Conservation (phyloP, 306 rosid species). For the Medicago truncatula region MtrunA17r5.0-ANR NC_053049.1:30040001-30040500, state of each 20-base stretch:
- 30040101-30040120: conserved; percentile 72
- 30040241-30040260: conserved; percentile 92
- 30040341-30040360: conserved; percentile 10
- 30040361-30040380: not conserved
- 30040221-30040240: conserved; percentile 87
- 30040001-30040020: conserved; percentile 95
- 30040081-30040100: conserved; percentile 81
- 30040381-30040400: conserved; percentile 34
- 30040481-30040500: conserved; percentile 26
- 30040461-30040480: conserved; percentile 36
- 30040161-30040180: conserved; percentile 93
- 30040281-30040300: conserved; percentile 89
- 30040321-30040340: too few relatives aligned
- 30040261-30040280: conserved; percentile 96
- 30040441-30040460: conserved; percentile 38
- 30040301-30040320: too few relatives aligned
- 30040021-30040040: conserved; percentile 90
- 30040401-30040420: conserved; percentile 11
- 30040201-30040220: conserved; percentile 85
- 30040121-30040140: conserved; percentile 84
- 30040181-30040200: conserved; percentile 80
- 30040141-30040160: conserved; percentile 60
- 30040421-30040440: not conserved
- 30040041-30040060: conserved; percentile 75
- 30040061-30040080: conserved; percentile 90